These are phyloP conservation scores for Gossypium davidsonii DNA, from an alignment of 441 rosid genomes.

Conservation along the genomic window DNA sequence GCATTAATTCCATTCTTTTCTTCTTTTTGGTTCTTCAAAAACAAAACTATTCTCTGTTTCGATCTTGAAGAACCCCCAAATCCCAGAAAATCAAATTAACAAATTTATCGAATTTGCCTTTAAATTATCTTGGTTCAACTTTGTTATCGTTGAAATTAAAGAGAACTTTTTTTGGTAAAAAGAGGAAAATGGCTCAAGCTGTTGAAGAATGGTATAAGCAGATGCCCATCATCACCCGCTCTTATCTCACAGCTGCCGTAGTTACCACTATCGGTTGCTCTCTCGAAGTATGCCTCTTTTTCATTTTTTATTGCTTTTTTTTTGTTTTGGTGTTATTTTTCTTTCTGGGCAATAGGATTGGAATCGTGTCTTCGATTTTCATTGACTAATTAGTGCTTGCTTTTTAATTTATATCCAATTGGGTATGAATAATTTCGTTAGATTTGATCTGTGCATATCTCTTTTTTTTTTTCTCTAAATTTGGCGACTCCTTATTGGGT, in stretches of 20 bases:
- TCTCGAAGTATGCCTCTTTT: conserved; percentile 50
- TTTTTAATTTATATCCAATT: conserved; percentile 1
- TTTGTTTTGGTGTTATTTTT: neutral
- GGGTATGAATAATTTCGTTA: conserved; percentile 14
- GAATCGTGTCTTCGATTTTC: conserved; percentile 3
- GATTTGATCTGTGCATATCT: conserved; percentile 14
- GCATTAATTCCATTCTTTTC: neutral
- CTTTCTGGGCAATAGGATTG: neutral
- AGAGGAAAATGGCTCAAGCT: conserved; percentile 72
- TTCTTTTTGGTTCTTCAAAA: neutral
- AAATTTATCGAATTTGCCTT: neutral
- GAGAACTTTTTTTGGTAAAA: neutral
- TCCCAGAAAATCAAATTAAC: neutral
- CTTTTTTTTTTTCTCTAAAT: neutral
- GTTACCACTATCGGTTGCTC: conserved; percentile 94
- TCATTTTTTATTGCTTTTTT: neutral
- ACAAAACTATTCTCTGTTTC: neutral
- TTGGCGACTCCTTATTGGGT: neutral
- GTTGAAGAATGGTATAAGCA: conserved; percentile 99
- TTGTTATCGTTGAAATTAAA: neutral
- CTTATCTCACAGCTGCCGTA: conserved; percentile 90
- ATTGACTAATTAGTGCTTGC: neutral
- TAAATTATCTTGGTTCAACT: neutral
- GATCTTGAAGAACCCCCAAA: conserved; percentile 9
- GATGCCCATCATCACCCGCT: conserved; percentile 97